phyloP scores from a whole-genome alignment of 2,329 filamentous ascomycete genomes.

The Scortechinia acanthostroma region DNA sequence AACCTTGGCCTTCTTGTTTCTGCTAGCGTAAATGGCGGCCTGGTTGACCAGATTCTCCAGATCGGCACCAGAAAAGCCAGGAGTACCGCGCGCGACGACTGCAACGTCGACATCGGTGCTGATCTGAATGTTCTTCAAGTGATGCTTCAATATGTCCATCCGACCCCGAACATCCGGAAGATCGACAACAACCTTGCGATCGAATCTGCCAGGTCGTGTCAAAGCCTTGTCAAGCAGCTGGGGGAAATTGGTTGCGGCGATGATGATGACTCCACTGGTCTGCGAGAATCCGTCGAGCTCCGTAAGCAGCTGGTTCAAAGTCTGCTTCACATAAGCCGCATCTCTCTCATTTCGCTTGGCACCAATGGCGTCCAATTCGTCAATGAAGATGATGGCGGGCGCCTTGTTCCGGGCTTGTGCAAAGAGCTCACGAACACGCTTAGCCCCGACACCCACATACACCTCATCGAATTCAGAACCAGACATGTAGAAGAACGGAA shows the following conservation, averaged over 20 bases:
- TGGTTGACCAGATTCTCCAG: conserved; percentile 96
- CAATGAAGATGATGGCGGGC: conserved; percentile 90
- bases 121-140: conserved; percentile 84
- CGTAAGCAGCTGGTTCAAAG: conserved; percentile 90
- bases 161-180: conserved; percentile 90
- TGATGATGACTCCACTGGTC: conserved; percentile 87
- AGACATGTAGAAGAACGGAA: conserved; percentile 99
- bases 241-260: conserved; percentile 93
- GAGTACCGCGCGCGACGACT: conserved; percentile 77
- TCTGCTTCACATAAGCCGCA: conserved; percentile 92
- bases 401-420: conserved; percentile 75
- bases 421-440: conserved; percentile 93
- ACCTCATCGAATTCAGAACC: conserved; percentile 97
- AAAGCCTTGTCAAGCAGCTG: conserved; percentile 90
- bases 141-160: conserved; percentile 85
- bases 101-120: conserved; percentile 75
- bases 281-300: conserved; percentile 96
- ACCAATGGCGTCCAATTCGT: conserved; percentile 89
- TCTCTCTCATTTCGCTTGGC: conserved; percentile 88
- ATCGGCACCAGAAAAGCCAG: conserved; percentile 89
- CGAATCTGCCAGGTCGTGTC: conserved; percentile 88
- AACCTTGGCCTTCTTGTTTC: conserved; percentile 71
- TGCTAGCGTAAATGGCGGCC: conserved; percentile 88
- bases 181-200: conserved; percentile 81
- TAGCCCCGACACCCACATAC: conserved; percentile 92